Evolutionary conservation across 305 asterid species (phyloP).

Genomic region (Solanum hybrid): DNA sequence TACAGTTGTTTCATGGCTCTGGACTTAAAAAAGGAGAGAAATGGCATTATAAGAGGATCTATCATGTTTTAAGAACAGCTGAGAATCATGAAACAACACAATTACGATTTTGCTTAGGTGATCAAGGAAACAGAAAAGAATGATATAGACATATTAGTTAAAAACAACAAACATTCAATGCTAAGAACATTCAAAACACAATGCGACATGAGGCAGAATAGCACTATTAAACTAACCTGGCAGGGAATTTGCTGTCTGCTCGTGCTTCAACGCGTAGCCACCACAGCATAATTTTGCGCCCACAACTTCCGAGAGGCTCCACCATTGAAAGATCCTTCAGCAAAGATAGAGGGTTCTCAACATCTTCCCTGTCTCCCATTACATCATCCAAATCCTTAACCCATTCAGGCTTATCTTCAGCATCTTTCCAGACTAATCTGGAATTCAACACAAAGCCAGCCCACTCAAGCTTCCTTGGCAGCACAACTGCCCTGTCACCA

Average conservation of each 20-base stretch:
- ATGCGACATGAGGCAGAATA: not conserved
- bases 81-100: not conserved
- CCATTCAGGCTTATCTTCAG: constrained; percentile 59
- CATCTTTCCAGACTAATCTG: constrained; percentile 68
- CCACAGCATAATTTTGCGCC: constrained; percentile 75
- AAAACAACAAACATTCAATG: not conserved
- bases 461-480: constrained; percentile 93
- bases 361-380: constrained; percentile 35
- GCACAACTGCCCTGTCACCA: constrained; percentile 76
- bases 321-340: constrained; percentile 58
- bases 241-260: constrained; percentile 87
- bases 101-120: not conserved
- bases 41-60: not conserved
- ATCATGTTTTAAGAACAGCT: not conserved
- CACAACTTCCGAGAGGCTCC: constrained; percentile 90
- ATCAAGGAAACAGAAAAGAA: not conserved
- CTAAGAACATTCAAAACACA: not conserved
- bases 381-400: constrained; percentile 59
- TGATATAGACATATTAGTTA: not conserved
- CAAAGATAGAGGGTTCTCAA: constrained; percentile 64
- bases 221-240: constrained; percentile 45
- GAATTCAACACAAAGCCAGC: constrained; percentile 82
- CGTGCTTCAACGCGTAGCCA: constrained; percentile 97
- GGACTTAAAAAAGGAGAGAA: not conserved
- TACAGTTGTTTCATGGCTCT: not conserved